Conservation (phyloP, 2,329 filamentous ascomycete genomes). For the Aspergillus candidus region DNA sequence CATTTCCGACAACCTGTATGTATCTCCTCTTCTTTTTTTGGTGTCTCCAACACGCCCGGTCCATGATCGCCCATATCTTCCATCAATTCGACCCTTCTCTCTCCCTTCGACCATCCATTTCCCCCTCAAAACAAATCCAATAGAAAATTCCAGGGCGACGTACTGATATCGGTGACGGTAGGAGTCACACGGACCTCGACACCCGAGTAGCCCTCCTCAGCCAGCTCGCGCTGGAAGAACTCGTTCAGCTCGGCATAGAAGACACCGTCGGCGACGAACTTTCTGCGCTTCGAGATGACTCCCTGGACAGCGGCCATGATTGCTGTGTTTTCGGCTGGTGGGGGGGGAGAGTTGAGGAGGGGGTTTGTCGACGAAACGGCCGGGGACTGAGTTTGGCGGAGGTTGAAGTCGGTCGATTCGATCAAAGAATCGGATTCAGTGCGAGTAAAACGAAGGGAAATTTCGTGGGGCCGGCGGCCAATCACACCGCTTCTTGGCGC, state of each 20-base stretch:
- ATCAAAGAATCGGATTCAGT: conserved; percentile 8
- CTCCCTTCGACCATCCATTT: conserved; percentile 4
- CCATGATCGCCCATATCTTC: conserved; percentile 1
- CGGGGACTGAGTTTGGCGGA: conserved; percentile 25
- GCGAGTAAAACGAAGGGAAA: no score
- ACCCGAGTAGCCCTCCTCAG: conserved; percentile 99
- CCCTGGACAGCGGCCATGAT: conserved; percentile 48
- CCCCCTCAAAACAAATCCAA: conserved; percentile 6
- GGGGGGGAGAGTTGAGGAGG: conserved; percentile 30
- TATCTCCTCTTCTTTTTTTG: conserved; percentile 1
- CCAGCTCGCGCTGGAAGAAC: conserved; percentile 99
- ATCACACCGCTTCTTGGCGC: conserved; percentile 26
- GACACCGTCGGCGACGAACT: conserved; percentile 96
- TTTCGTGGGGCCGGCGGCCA: conserved; percentile 22
- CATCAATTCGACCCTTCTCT: conserved; percentile 6
- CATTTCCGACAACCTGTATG: neutral
- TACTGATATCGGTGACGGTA: conserved; percentile 98
- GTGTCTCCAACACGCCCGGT: conserved; percentile 3
- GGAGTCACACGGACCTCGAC: conserved; percentile 99
- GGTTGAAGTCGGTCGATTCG: conserved; percentile 23
- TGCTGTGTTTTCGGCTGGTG: conserved; percentile 30
- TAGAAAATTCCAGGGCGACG: conserved; percentile 26
- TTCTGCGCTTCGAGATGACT: conserved; percentile 48
- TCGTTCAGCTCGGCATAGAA: conserved; percentile 99
- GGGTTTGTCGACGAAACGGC: conserved; percentile 32